Conservation (phyloP, 106 monocot genomes). For the Dactylorhiza incarnata region DNA sequence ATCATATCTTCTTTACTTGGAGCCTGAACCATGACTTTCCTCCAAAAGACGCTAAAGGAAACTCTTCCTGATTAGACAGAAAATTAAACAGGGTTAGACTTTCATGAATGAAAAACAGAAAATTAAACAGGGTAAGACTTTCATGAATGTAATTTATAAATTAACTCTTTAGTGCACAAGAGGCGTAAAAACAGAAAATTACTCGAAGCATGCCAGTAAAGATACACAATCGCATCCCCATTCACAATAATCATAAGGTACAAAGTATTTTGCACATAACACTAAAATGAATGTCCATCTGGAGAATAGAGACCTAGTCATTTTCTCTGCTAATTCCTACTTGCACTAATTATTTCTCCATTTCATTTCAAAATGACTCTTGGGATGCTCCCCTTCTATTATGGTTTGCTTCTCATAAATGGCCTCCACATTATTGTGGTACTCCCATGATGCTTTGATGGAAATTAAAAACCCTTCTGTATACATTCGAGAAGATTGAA, state of each 20-base stretch:
- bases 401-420: too few species aligned
- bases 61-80: conserved; percentile 32
- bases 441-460: too few species aligned
- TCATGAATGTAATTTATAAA: neutral
- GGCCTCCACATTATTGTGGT: too few species aligned
- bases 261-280: neutral
- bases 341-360: too few species aligned
- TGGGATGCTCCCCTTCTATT: too few species aligned
- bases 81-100: neutral
- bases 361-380: too few species aligned
- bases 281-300: neutral
- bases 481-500: too few species aligned
- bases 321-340: too few species aligned
- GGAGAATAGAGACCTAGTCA: too few species aligned
- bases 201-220: neutral
- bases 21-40: conserved; percentile 57
- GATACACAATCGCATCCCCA: neutral
- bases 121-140: too few species aligned
- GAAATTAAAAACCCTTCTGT: too few species aligned
- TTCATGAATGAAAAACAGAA: neutral
- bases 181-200: neutral
- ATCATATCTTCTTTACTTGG: conserved; percentile 48
- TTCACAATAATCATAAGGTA: neutral
- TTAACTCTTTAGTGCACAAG: neutral
- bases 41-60: conserved; percentile 56